Conservation (phyloP, 805 yeast genomes). For the Metschnikowia matae region DNA sequence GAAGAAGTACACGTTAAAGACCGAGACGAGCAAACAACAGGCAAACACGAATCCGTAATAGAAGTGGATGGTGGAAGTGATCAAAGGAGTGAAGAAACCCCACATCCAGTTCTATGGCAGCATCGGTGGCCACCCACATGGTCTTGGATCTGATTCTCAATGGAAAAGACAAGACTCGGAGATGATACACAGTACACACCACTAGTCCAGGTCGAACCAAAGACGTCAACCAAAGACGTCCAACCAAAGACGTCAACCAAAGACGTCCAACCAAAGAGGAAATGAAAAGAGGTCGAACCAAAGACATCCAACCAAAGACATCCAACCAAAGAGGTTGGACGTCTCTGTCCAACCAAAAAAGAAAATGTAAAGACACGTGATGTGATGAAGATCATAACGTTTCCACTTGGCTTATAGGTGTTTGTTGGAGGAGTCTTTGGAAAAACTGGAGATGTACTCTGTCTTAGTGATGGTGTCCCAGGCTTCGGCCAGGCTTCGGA, state of each 20-base stretch:
- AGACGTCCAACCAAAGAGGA: no score
- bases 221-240: no score
- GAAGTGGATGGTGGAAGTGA: conserved; percentile 57
- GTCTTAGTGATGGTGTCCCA: conserved; percentile 1
- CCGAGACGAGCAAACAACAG: conserved; percentile 56
- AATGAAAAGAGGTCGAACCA: no score
- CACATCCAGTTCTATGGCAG: conserved; percentile 63
- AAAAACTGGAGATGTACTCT: conserved; percentile 34
- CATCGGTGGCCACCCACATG: conserved; percentile 62
- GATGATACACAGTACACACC: conserved; percentile 59
- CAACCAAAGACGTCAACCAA: no score
- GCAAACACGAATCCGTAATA: conserved; percentile 62
- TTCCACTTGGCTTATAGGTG: conserved; percentile 48
- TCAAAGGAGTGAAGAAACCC: conserved; percentile 63
- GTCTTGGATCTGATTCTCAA: conserved; percentile 57
- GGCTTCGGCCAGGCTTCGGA: no score
- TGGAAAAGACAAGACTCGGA: conserved; percentile 68
- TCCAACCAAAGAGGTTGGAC: no score
- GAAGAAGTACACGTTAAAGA: conserved; percentile 66
- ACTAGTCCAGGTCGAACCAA: conserved; percentile 74
- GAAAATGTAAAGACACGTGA: conserved; percentile 60
- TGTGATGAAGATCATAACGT: conserved; percentile 58
- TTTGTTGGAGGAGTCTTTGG: conserved; percentile 28
- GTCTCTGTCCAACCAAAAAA: no score
- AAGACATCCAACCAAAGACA: no score